These are phyloP conservation scores for Aspergillus diversus DNA, from an alignment of 495 filamentous ascomycete genomes.

Conservation along the genomic window DNA sequence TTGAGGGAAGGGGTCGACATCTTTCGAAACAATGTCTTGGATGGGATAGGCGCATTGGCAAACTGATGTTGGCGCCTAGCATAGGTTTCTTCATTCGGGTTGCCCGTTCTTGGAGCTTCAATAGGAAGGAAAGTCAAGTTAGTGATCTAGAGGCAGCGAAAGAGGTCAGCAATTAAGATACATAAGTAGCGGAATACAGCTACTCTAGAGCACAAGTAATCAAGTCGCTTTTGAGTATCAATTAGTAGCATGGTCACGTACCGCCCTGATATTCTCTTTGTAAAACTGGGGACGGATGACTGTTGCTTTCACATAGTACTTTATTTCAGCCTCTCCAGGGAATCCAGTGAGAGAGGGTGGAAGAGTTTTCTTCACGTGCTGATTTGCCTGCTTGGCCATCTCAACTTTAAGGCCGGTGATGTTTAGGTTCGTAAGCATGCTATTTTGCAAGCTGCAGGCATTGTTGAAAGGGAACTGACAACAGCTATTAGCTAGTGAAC, in stretches of 20 bases:
- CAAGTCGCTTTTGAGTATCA: neutral
- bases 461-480: constrained; percentile 85
- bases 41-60: constrained; percentile 40
- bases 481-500: neutral
- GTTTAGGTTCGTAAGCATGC: constrained; percentile 59
- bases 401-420: constrained; percentile 60
- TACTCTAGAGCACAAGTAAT: neutral
- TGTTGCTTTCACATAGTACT: constrained; percentile 92
- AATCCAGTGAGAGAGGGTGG: constrained; percentile 86
- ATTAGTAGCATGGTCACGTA: constrained; percentile 33
- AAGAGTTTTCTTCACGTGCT: constrained; percentile 83
- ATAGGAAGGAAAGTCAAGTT: constrained; percentile 87
- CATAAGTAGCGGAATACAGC: neutral
- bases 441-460: constrained; percentile 67
- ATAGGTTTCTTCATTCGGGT: constrained; percentile 75
- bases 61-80: constrained; percentile 83
- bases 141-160: constrained; percentile 43
- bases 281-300: constrained; percentile 80
- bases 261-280: constrained; percentile 78
- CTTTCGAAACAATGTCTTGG: constrained; percentile 57
- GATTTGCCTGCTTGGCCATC: constrained; percentile 54
- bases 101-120: constrained; percentile 76
- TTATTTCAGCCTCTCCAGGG: constrained; percentile 81
- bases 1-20: constrained; percentile 30
- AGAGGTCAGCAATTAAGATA: constrained; percentile 3